Conservation (phyloP, 2,329 filamentous ascomycete species). For the Penicillium frequentans region DNA sequence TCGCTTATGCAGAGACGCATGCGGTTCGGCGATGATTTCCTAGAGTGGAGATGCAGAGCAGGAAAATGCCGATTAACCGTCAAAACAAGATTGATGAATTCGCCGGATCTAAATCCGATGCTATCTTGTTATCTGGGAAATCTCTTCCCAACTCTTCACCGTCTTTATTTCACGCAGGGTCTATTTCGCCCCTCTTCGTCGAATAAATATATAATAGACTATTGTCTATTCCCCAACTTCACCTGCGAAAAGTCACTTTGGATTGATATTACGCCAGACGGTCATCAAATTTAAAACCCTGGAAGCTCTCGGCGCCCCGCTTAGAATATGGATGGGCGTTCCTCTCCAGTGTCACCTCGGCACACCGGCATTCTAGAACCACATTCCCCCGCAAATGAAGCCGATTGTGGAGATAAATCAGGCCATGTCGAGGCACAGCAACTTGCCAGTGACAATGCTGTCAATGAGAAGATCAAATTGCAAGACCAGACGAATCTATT, state of each 20-base stretch:
- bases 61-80: neutral
- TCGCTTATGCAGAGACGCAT: neutral
- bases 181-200: neutral
- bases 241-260: neutral
- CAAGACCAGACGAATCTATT: conserved; percentile 59
- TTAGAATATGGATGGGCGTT: neutral
- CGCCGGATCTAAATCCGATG: conserved; percentile 1
- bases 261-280: neutral
- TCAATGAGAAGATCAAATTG: neutral
- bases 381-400: neutral
- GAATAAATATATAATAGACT: neutral
- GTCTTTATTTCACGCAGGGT: neutral
- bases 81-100: neutral
- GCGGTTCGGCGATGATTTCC: conserved; percentile 1
- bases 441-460: neutral
- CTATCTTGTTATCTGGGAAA: neutral
- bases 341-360: neutral
- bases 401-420: neutral
- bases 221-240: neutral
- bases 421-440: neutral
- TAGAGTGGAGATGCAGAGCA: neutral
- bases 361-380: neutral
- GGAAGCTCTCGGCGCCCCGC: neutral
- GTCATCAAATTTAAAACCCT: neutral
- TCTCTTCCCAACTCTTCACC: neutral